phyloP scores from a whole-genome alignment of 1,284 basidiomycete genomes.

The Ganoderma meredithae region DNA sequence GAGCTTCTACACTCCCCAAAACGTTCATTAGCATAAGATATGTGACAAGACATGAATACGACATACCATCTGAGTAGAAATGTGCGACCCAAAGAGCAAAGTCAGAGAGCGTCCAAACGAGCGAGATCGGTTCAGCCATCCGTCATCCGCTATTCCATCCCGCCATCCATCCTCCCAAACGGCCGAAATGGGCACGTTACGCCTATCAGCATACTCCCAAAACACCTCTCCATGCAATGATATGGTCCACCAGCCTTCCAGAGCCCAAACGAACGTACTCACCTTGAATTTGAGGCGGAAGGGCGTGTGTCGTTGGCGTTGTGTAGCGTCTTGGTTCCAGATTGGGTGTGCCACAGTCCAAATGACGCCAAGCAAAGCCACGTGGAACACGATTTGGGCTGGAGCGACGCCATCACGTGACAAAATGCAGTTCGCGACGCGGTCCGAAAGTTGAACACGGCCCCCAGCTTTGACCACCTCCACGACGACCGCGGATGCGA shows the following conservation, averaged over 20 bases:
- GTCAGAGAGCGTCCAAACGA: not conserved
- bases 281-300: slow-evolving; percentile 34
- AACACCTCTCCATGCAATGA: slow-evolving; percentile 7
- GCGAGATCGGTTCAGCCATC: slow-evolving; percentile 7
- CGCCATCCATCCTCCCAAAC: slow-evolving; percentile 25
- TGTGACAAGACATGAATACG: not conserved
- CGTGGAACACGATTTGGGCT: slow-evolving; percentile 11
- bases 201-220: slow-evolving; percentile 18
- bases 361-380: slow-evolving; percentile 21
- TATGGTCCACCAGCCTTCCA: slow-evolving; percentile 10
- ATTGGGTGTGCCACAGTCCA: slow-evolving; percentile 28
- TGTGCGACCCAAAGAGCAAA: slow-evolving; percentile 13
- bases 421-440: slow-evolving; percentile 30
- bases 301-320: slow-evolving; percentile 29
- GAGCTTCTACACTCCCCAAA: slow-evolving; percentile 80
- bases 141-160: slow-evolving; percentile 22
- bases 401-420: slow-evolving; percentile 31
- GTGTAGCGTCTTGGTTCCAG: slow-evolving; percentile 20
- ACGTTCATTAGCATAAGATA: slow-evolving; percentile 31
- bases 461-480: slow-evolving; percentile 24
- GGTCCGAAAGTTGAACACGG: slow-evolving; percentile 26
- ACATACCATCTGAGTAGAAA: slow-evolving; percentile 59
- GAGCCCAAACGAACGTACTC: slow-evolving; percentile 22
- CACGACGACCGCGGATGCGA: slow-evolving; percentile 30
- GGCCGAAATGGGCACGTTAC: slow-evolving; percentile 3